Evolutionary conservation across 331 rosid species (phyloP).

Genomic region (Saraca asoca): DNA sequence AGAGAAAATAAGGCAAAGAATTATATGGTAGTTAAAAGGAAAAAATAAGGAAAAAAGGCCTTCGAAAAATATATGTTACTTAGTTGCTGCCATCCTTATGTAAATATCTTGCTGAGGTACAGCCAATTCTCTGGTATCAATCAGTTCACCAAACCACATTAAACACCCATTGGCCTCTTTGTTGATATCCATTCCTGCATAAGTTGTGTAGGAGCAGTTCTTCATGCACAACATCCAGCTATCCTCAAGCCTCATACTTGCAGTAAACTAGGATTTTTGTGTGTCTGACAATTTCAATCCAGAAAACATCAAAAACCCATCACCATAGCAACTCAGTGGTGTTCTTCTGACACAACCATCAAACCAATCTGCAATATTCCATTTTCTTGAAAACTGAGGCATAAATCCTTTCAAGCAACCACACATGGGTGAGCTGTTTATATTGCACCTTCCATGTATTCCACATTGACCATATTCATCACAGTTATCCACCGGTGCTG

Average conservation of each 20-base stretch:
- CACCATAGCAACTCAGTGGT: slow-evolving; percentile 32
- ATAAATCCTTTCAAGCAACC: slow-evolving; percentile 37
- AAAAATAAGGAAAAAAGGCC: not conserved
- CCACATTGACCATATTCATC: slow-evolving; percentile 32
- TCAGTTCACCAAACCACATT: slow-evolving; percentile 25
- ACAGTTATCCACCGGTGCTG: slow-evolving; percentile 9
- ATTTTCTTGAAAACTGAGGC: slow-evolving; percentile 16
- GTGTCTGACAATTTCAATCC: slow-evolving; percentile 37
- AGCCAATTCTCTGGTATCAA: slow-evolving; percentile 12
- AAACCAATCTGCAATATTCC: slow-evolving; percentile 4
- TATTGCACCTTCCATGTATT: slow-evolving; percentile 25
- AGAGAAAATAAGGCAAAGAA: not conserved
- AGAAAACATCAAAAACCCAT: slow-evolving; percentile 27
- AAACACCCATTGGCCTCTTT: slow-evolving; percentile 26
- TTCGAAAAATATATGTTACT: slow-evolving; percentile 28
- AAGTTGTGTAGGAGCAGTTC: slow-evolving; percentile 30
- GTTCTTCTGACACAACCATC: slow-evolving; percentile 37
- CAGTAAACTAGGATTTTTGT: slow-evolving; percentile 16
- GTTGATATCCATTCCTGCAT: slow-evolving; percentile 31
- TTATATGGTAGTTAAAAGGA: not conserved
- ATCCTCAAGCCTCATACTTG: slow-evolving; percentile 31
- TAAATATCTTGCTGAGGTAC: slow-evolving; percentile 43
- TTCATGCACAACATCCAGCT: slow-evolving; percentile 32
- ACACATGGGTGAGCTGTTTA: slow-evolving; percentile 12
- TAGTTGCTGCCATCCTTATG: slow-evolving; percentile 35